phyloP scores from a whole-genome alignment of 441 rosid genomes.

The Corymbia citriodora region DNA sequence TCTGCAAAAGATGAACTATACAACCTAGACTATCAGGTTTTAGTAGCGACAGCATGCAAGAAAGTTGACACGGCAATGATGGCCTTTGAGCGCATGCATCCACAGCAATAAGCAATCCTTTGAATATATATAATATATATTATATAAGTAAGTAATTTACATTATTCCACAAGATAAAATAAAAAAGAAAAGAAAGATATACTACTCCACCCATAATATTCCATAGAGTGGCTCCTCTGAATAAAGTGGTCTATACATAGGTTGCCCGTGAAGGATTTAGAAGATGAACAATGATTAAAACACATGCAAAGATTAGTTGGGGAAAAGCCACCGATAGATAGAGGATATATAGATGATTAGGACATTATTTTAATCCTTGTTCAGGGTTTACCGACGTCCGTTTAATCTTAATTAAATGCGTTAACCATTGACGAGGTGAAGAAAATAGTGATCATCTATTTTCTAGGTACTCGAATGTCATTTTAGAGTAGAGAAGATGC shows the following conservation, averaged over 20 bases:
- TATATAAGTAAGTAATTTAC: not conserved
- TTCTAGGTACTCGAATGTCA: not conserved
- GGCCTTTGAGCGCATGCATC: not conserved
- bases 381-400: not conserved
- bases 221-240: not conserved
- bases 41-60: not conserved
- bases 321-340: not conserved
- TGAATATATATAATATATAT: not conserved
- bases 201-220: not conserved
- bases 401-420: not conserved
- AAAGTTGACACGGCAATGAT: not conserved
- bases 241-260: not conserved
- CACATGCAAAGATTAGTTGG: not conserved
- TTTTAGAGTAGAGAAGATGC: not conserved
- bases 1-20: not conserved
- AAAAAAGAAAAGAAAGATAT: not conserved
- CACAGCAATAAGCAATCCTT: not conserved
- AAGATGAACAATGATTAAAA: not conserved
- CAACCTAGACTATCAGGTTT: not conserved
- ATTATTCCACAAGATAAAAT: not conserved
- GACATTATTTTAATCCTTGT: not conserved
- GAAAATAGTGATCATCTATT: not conserved
- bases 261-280: not conserved
- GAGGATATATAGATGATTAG: not conserved
- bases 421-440: not conserved